Conservation (phyloP, 495 filamentous ascomycete genomes). For the Aspergillus conjunctus region DNA sequence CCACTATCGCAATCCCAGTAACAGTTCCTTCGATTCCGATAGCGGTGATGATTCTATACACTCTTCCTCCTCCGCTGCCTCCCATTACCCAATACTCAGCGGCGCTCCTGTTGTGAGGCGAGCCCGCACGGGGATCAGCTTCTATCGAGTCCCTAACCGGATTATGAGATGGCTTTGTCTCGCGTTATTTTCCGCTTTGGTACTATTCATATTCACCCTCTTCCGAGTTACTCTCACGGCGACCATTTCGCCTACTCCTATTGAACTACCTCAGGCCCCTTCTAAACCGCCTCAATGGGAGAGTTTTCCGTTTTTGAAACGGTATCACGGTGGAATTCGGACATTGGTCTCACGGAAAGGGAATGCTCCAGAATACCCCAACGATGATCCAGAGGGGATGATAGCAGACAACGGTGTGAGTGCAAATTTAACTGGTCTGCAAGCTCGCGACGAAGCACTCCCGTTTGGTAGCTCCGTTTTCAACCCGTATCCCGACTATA, state of each 20-base stretch:
- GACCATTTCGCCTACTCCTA: conserved; percentile 61
- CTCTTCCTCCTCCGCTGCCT: conserved; percentile 40
- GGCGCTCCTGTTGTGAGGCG: conserved; percentile 38
- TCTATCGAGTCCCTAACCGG: conserved; percentile 62
- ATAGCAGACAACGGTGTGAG: conserved; percentile 21
- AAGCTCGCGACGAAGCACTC: conserved; percentile 26
- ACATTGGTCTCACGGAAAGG: conserved; percentile 61
- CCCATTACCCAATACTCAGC: conserved; percentile 59
- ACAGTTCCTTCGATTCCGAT: conserved; percentile 35
- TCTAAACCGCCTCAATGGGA: conserved; percentile 75
- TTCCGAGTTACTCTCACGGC: conserved; percentile 66
- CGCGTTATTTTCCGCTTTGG: conserved; percentile 63
- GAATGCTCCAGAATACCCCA: conserved; percentile 79
- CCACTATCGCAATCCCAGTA: conserved; percentile 28
- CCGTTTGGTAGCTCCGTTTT: conserved; percentile 59
- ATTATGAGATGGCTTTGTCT: conserved; percentile 73
- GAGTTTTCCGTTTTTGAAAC: conserved; percentile 73
- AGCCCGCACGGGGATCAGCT: conserved; percentile 41
- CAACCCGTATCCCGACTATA: conserved; percentile 69
- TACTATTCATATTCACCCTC: conserved; percentile 72
- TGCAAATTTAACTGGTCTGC: conserved; percentile 15
- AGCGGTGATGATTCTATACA: conserved; percentile 30
- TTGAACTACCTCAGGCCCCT: conserved; percentile 54
- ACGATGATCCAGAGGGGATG: conserved; percentile 37
- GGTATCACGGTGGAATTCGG: conserved; percentile 83